Base-by-base conservation (phyloP, 768 basidiomycete genomes). In the Naematelia aurantialba region DNA sequence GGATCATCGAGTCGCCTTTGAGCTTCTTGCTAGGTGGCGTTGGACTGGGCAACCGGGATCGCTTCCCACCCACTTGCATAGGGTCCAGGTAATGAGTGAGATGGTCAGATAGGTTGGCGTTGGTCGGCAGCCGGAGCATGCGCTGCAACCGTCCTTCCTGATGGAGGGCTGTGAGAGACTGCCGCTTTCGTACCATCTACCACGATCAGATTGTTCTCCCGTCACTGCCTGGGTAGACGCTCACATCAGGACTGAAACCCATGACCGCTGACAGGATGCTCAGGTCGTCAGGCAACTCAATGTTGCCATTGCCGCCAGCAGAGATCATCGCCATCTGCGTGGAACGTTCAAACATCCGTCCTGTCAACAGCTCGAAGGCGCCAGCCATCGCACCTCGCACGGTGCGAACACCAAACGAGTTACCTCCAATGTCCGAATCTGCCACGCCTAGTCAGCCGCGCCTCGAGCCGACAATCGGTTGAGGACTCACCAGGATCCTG, bases 341-440 rank as follows among this genome's bases (percentile, higher is more conserved):
- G 13, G 86, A 85, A 21, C 83, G 82, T 61, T 83, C 62, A 67
- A 84, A 89, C 30, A 89, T 82, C 1, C 86, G 83, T 0, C 88
- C 82, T n/a, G 86, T 86, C 72, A 99, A 73, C 10, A 79, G 66
- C 80, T 81, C 80, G 68, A 77, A 81, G 3, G 81, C 94, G 1
- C 93, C 93, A 0, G 88, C 86, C 60, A 98, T 82, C 2, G 90
- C 87, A 51, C 84, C 83, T 22, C 86, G 85, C 39, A 98, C 91
- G 70, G 86, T 87, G 25, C 82, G 79, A 63, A 96, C 89, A 30
- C 84, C 86, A 77, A 85, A 93, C 0, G 92, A 91, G 1, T 91
- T 90, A 52, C 83, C 84, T 0, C 92, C 91, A 25, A 98, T 90
- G 77, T 98, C 93, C 73, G 98, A 97, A 21, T 85, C 92, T 97